Evolutionary conservation across 305 asterid genomes (phyloP), one percentile per base, ranked within the genome.

Genomic region (Caryopteris hybrid): DNA sequence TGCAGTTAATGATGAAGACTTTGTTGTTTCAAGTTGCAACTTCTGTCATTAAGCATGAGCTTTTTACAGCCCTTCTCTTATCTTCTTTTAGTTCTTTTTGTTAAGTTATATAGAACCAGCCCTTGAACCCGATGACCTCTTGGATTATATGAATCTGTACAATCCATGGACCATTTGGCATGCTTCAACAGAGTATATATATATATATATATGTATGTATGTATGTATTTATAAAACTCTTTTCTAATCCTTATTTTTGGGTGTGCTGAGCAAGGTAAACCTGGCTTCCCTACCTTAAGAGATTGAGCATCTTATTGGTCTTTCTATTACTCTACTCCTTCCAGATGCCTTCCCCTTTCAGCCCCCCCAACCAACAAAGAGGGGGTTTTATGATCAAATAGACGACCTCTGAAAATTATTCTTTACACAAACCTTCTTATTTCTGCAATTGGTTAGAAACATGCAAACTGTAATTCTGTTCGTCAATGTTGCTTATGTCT

Each of bases 401-500:
- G 16, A 33, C 52, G n/a, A 50, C 21, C 64, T 14, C 27, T 8
- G 25, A 57, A 63, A 43, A 29, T 10, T 61, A 55, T 47, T 66
- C 46, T 12, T 22, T 23, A 34, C 66, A 33, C 66, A 22, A 21
- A 23, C 23, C 41, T 59, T 64, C 52, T 57, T 48, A 38, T 72
- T 46, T 72, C 66, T 62, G 25, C 47, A 58, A 66, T 67, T 57
- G 22, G 10, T 46, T 64, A 41, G 42, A 45, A 39, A 56, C 13
- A 22, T 55, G 43, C 13, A 67, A 10, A 41, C 29, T 1, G 6
- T 59, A 67, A 7, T 45, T 29, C 2, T 6, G 59, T 39, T 46
- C 9, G 20, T 69, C 45, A 42, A 48, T 61, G 47, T 71, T 82
- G 66, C 80, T 81, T 69, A 82, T 72, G 8, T 47, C 6, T 68